phyloP scores from a whole-genome alignment of 441 rosid genomes.

The Aleurites moluccanus region DNA sequence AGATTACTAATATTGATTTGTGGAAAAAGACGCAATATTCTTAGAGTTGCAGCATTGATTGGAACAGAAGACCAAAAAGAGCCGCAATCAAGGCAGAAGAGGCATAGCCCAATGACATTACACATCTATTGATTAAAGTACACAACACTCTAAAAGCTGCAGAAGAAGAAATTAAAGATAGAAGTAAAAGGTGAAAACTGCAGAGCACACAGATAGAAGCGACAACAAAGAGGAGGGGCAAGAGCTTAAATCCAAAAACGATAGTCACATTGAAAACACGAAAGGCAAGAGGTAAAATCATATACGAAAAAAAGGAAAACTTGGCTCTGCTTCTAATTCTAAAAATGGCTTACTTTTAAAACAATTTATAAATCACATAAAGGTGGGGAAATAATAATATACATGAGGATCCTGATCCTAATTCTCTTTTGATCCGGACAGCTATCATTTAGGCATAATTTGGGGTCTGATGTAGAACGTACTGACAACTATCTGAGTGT shows the following conservation, averaged over 20 bases:
- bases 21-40: too few relatives aligned
- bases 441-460: constrained; percentile 25
- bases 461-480: constrained; percentile 14
- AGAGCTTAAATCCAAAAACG: constrained; percentile 3
- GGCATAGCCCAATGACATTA: neutral
- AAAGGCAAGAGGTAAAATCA: neutral
- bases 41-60: too few relatives aligned
- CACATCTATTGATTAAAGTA: neutral
- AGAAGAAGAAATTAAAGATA: neutral
- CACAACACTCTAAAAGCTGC: neutral
- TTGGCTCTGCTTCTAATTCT: neutral
- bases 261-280: constrained; percentile 14
- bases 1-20: too few relatives aligned
- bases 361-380: constrained; percentile 24
- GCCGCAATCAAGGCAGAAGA: neutral
- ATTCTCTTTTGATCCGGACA: constrained; percentile 32
- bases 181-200: neutral
- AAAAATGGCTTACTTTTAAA: constrained; percentile 22
- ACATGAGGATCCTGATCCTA: constrained; percentile 47
- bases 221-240: neutral
- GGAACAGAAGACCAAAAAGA: too few relatives aligned
- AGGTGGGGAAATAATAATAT: constrained; percentile 27
- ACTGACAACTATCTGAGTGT: constrained; percentile 27
- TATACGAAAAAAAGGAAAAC: too few relatives aligned
- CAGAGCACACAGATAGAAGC: neutral